Evolutionary conservation across 371 early-diverging fungal genomes (phyloP), one percentile per base, ranked within the genome.

Genomic region (Apophysomyces ossiformis): DNA sequence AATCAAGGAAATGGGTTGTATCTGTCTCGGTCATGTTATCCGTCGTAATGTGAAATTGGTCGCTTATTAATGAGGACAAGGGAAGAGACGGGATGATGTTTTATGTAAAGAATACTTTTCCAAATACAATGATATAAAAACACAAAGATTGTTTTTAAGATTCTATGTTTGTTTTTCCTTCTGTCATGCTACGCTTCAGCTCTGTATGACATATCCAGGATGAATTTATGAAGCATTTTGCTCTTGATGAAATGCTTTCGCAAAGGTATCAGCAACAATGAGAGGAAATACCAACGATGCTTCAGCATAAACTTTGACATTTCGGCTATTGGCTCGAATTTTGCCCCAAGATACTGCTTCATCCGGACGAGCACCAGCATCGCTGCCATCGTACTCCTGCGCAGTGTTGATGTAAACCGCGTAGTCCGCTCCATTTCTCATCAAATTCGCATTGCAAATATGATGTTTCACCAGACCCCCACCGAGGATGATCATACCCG

Each of bases 291-390:
- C 92, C 21, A 99, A 75, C 0, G 98, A 93, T 2, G 99, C 99
- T 69, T 99, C 99, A 1, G 96, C 92, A 76, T 94, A 95, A 15
- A 88, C 78, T 78, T 99, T 99, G 64, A 98, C 94, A 6, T 93
- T 87, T 65, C 87, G 86, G n/a, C 92, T 96, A 63, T 89, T 85
- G 63, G 90, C 79, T 56, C 90, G 84, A 66, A 99, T 98, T 82
- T 99, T 99, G 43, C 99, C 99, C 99, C 99, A 99, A 16, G 95
- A 95, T 37, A 99, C 92, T 8, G 99, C 99, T 74, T 99, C 99
- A 65, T 99, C 99, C 4, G 99, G 96, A 39, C 93, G 86, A 5
- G 99, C 99, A 8, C 99, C 99, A 13, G 99, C 96, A 86, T 99
- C 99, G 75, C 95, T 94, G 47, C 99, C 99, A 82, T 99, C 99